Evolutionary conservation across 1,284 basidiomycete genomes (phyloP).

Genomic region (Pterula multifida): DNA sequence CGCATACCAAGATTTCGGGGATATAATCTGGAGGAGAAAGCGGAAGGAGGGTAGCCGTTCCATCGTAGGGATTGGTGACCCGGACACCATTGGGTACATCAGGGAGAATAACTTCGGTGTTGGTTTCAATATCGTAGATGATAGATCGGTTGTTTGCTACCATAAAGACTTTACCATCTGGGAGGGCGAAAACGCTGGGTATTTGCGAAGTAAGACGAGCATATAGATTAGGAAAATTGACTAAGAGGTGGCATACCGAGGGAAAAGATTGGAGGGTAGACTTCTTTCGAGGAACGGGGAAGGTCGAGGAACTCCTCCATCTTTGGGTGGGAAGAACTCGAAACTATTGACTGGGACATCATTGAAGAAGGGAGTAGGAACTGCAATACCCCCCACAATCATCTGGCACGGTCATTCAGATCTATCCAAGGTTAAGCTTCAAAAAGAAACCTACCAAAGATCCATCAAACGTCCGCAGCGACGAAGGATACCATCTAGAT

Average conservation of each 20-base stretch:
- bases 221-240: conserved; percentile 55
- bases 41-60: conserved; percentile 61
- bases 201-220: conserved; percentile 65
- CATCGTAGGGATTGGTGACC: conserved; percentile 75
- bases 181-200: conserved; percentile 61
- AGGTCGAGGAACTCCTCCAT: conserved; percentile 28
- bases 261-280: conserved; percentile 32
- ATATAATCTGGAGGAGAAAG: conserved; percentile 39
- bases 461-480: conserved; percentile 29
- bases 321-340: conserved; percentile 43
- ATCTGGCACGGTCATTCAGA: conserved; percentile 15
- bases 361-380: conserved; percentile 25
- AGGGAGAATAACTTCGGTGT: conserved; percentile 57
- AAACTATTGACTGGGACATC: conserved; percentile 32
- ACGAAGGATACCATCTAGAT: conserved; percentile 32
- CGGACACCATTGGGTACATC: conserved; percentile 68
- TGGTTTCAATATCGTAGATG: conserved; percentile 62
- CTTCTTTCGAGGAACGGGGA: conserved; percentile 34
- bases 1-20: conserved; percentile 38
- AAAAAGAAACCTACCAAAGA: conserved; percentile 15
- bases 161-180: conserved; percentile 63
- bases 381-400: conserved; percentile 28
- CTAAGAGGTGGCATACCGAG: conserved; percentile 15
- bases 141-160: conserved; percentile 72
- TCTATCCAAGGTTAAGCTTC: too few species aligned